Conservation (phyloP, 2,329 filamentous ascomycete species). For the Stemphylium beticola region DNA sequence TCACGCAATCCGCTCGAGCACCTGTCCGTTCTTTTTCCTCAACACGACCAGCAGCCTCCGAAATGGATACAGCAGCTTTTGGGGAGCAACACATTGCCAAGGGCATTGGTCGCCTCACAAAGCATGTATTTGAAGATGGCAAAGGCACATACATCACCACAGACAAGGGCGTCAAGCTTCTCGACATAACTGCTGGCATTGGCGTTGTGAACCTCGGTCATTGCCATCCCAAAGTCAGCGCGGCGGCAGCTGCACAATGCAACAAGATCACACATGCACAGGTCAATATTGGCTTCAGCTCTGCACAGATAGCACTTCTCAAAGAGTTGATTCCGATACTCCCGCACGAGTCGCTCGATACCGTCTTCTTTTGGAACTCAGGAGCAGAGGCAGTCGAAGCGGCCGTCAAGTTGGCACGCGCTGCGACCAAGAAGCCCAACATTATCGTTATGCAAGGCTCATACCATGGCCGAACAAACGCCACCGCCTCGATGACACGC, state of each 20-base stretch:
- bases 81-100: constrained; percentile 40
- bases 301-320: constrained; percentile 35
- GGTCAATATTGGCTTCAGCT: constrained; percentile 41
- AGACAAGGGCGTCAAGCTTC: constrained; percentile 40
- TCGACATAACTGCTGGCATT: constrained; percentile 39
- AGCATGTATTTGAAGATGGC: constrained; percentile 40
- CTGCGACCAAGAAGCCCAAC: constrained; percentile 39
- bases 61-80: constrained; percentile 33
- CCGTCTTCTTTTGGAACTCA: constrained; percentile 41
- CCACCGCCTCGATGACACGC: constrained; percentile 39
- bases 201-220: constrained; percentile 40
- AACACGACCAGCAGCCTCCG: constrained; percentile 18
- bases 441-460: constrained; percentile 43
- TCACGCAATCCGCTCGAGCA: constrained; percentile 9
- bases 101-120: constrained; percentile 39
- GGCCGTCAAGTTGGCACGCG: constrained; percentile 37
- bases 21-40: constrained; percentile 25
- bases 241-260: constrained; percentile 38
- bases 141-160: constrained; percentile 39
- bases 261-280: constrained; percentile 39
- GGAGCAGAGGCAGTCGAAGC: constrained; percentile 40
- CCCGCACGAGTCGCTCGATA: constrained; percentile 34
- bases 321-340: constrained; percentile 38
- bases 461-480: constrained; percentile 40
- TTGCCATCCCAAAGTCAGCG: constrained; percentile 41